Conservation (phyloP, 768 basidiomycete species). For the Lactarius pseudohatsudake region DNA sequence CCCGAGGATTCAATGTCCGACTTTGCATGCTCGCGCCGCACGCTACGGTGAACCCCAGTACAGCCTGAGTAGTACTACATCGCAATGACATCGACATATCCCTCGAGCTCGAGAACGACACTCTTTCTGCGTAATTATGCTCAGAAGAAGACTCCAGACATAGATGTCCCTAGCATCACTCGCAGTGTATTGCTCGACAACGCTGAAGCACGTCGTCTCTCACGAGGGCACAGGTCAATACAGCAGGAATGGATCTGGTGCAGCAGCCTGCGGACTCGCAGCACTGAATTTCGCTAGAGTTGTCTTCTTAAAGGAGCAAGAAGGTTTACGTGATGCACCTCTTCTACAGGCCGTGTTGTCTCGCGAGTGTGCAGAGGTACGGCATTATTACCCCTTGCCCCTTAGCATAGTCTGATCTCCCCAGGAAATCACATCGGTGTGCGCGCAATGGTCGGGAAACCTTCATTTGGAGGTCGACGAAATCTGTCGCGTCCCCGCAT, state of each 20-base stretch:
- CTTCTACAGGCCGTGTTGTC: conserved; percentile 40
- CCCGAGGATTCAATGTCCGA: background rate
- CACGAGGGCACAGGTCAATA: conserved; percentile 60
- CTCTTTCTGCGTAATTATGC: conserved; percentile 27
- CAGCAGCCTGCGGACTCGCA: conserved; percentile 65
- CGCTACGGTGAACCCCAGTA: background rate
- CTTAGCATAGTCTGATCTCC: background rate
- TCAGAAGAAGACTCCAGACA: background rate
- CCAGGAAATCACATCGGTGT: conserved; percentile 59
- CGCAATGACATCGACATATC: conserved; percentile 6
- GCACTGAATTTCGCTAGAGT: conserved; percentile 62
- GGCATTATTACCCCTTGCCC: conserved; percentile 9
- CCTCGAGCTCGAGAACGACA: conserved; percentile 40
- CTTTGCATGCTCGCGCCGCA: background rate
- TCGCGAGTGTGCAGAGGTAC: conserved; percentile 41
- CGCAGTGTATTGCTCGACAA: conserved; percentile 25
- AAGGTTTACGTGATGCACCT: conserved; percentile 33
- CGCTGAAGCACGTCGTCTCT: conserved; percentile 42
- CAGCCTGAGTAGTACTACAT: background rate
- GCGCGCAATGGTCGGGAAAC: conserved; percentile 52
- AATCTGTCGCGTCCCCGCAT: conserved; percentile 49
- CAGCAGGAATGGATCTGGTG: conserved; percentile 37
- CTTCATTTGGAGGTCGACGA: conserved; percentile 59
- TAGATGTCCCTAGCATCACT: conserved; percentile 1
- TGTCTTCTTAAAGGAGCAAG: conserved; percentile 42